Percentiles rank a stretch among this genome's conserved stretches.
phyloP scores from a whole-genome alignment of 2,329 filamentous ascomycete genomes.

The Chrysoporthe deuterocubensis region DNA sequence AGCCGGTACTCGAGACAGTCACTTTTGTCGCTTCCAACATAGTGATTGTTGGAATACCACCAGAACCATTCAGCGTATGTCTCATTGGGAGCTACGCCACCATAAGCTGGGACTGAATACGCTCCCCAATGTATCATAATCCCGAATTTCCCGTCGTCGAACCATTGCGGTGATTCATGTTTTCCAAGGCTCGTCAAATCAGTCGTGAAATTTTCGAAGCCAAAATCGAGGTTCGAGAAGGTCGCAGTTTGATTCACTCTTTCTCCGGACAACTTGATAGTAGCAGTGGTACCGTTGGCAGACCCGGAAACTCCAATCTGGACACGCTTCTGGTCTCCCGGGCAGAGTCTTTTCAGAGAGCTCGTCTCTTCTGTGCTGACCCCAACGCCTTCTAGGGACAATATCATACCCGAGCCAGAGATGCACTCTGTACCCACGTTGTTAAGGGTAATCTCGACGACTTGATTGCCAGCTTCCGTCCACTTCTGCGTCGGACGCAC shows the following conservation, averaged over 20 bases:
- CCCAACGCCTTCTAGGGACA: constrained; percentile 39
- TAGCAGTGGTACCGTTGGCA: constrained; percentile 34
- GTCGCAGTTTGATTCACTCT: constrained; percentile 26
- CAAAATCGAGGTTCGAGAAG: constrained; percentile 37
- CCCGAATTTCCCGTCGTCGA: constrained; percentile 27
- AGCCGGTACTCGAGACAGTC: constrained; percentile 54
- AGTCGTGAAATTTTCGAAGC: constrained; percentile 41
- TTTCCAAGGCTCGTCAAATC: constrained; percentile 41
- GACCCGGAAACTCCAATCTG: constrained; percentile 39
- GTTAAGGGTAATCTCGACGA: constrained; percentile 46
- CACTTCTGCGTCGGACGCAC: constrained; percentile 50
- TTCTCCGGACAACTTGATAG: constrained; percentile 32
- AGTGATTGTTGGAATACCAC: constrained; percentile 52
- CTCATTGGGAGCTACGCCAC: constrained; percentile 26
- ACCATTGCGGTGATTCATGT: constrained; percentile 36
- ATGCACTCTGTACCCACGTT: constrained; percentile 44
- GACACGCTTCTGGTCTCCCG: constrained; percentile 48
- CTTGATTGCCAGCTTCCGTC: constrained; percentile 40
- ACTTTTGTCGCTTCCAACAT: constrained; percentile 44
- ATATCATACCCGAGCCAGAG: constrained; percentile 36
- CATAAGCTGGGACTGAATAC: constrained; percentile 28
- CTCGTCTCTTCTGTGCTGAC: constrained; percentile 50
- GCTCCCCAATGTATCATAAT: constrained; percentile 30
- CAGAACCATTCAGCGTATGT: constrained; percentile 41
- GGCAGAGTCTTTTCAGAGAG: constrained; percentile 45